Evolutionary conservation across 208 protist species (phyloP), one percentile per base, ranked within the genome.

Genomic region (Crithidia acanthocephali): DNA sequence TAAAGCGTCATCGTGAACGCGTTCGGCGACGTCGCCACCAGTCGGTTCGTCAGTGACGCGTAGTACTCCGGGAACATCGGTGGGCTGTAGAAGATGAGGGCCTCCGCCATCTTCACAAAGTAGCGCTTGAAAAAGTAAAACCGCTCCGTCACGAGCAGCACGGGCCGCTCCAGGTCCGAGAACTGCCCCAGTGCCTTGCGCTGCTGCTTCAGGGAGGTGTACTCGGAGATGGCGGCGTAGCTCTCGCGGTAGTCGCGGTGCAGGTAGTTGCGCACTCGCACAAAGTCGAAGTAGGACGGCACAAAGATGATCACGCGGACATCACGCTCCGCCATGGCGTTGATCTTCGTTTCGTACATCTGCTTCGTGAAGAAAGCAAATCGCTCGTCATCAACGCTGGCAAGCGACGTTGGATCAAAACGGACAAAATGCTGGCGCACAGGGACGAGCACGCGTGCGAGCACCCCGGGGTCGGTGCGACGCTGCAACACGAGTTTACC

Each of bases 111-210:
- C 72, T 93, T 91, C 47, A 99, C 88, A 79, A 96, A 92, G 76
- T 98, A 98, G 20, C 97, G 87, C 64, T 92, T 87, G 74, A 98
- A 99, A 75, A 98, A 99, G 84, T 99, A 98, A 63, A 98, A 98
- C 37, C 98, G 87, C 74, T 99, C 98, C 28, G 96, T 99, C 59
- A 97, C 87, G 8, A 99, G 74, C 67, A 99, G 79, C 35, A 98
- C 89, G 30, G 84, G 85, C 1, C 85, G 76, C 75, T 95, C 82
- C 1, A 97, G 76, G 68, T 92, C 88, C 2, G 77, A 90, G 72
- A 97, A 97, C 76, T 96, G 86, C 4, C 85, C 90, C 2, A 95
- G 75, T 7, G 88, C 84, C 28, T 85, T 86, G 7, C 93, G 83
- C 80, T 97, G 88, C 66, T 90, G 87, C 59, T 83, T 85, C 18